Base-by-base conservation (phyloP, 78 protist genomes). In the Dictyostelium intermedium region DNA sequence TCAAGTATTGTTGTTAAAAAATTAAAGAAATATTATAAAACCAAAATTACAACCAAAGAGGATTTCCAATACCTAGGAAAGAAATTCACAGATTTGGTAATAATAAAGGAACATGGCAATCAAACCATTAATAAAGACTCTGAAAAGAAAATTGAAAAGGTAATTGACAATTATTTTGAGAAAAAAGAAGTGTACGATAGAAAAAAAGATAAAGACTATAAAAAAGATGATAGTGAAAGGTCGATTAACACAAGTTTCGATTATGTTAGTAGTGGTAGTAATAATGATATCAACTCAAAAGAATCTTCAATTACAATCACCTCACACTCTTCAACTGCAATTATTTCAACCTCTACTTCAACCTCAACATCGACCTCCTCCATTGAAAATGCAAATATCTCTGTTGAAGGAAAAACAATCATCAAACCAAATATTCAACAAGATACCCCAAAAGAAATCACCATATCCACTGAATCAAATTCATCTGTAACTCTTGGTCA, bases 91-190 rank as follows among this genome's bases (percentile, higher is more conserved):
- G n/a, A 23, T 10, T 25, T 89, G 1, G 94, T 69, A 16, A 41
- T 89, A 34, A 85, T 72, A 23, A 89, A 89, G 18, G 94, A 89
- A 30, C 94, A 81, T 80, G 94, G 94, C 0, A n/a, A 43, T 27
- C 53, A 34, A 39, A 23, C 32, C 0, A 34, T 81, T 10, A 30
- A 25, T 1, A 66, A 37, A 18, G 85, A 87, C 11, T 61, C 93
- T 14, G 66, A 84, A 37, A 89, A 53, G 41, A 89, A 89, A 35
- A 56, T 89, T 43, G 94, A 89, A 47, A 89, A 89, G 50, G 10
- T 89, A 13, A 41, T 89, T 32, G 94, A 80, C 3, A 1, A 2
- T 23, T 80, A 89, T 50, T 89, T 89, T 27, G 35, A 77, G 20
- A 86, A 86, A 56, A 73, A 66, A 34, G 45, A 37, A 11, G 84